phyloP scores from a whole-genome alignment of 345 rosid species.

The Gossypium mustelinum region DNA sequence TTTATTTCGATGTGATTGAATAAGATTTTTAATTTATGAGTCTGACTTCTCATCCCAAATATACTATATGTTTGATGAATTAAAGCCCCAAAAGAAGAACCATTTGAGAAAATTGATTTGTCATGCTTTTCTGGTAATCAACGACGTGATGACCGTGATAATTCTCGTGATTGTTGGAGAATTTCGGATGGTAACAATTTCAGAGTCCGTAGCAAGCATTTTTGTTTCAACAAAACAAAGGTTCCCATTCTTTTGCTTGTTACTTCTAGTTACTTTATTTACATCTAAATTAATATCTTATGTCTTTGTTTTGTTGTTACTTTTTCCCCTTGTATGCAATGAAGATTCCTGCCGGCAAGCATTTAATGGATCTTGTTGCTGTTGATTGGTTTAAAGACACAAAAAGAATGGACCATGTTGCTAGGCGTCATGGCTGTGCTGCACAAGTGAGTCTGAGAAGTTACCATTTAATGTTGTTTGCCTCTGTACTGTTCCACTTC shows the following conservation, averaged over 20 bases:
- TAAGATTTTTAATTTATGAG: neutral
- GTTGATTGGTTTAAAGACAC: conserved; percentile 99
- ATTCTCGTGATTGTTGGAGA: conserved; percentile 87
- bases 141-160: conserved; percentile 77
- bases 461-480: conserved; percentile 10
- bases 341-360: conserved; percentile 94
- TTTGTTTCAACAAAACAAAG: conserved; percentile 87
- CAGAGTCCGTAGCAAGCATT: conserved; percentile 88
- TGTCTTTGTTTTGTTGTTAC: conserved; percentile 2
- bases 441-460: conserved; percentile 61
- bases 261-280: neutral
- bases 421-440: conserved; percentile 89
- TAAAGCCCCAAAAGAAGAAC: conserved; percentile 71
- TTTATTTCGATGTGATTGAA: neutral
- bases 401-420: conserved; percentile 96
- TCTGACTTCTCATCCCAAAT: conserved; percentile 11
- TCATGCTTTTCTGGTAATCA: conserved; percentile 84
- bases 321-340: conserved; percentile 10
- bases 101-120: conserved; percentile 62
- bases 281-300: neutral
- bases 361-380: conserved; percentile 95
- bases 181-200: conserved; percentile 86
- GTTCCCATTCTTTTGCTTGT: conserved; percentile 32
- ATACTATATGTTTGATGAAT: conserved; percentile 15
- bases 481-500: neutral